Evolutionary conservation across 805 yeast species (phyloP), one percentile per base, ranked within the genome.

Genomic region (Suhomyces sp.): DNA sequence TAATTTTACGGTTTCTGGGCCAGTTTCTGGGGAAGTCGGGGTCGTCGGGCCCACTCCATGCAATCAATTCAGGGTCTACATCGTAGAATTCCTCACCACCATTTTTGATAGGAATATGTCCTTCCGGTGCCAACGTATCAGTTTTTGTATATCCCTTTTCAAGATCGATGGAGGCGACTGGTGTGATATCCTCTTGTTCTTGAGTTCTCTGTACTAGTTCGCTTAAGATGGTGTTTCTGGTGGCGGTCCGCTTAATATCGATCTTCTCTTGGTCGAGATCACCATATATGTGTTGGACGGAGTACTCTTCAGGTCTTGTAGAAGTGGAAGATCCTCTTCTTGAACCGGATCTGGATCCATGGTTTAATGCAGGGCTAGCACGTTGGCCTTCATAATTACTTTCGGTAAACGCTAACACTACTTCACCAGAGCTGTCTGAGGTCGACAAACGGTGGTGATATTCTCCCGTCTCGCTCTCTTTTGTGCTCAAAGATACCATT

Each of bases 31-130:
- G 90, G 62, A 27, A 48, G 12, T 67, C 69, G 0, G 85, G 83
- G 60, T 86, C 91, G 49, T 80, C 77, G 15, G 74, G 77, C 3
- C 85, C 84, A 31, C 83, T 82, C 89, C 89, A 86, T 1, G 88
- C 79, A 9, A 86, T 84, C 47, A 86, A 69, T 59, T 86, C 88
- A 0, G 88, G 89, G 59, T 86, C 89, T 8, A 82, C 67, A 5
- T 66, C 63, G 31, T 70, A 69, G 62, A 79, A 84, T 60, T 84
- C 87, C 7, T 71, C 72, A 26, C 88, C 88, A 51, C 74, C 79
- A 48, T 71, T 64, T 44, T 65, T 67, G 12, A 69, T 60, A 6
- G 76, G 76, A 13, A 73, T 70, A 3, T 68, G 53, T n/a, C 65
- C 57, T 45, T 70, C 74, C 3, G 69, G 67, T 6, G 65, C 35